Conservation (phyloP, 768 basidiomycete genomes). For the Mycena epipterygia region DNA sequence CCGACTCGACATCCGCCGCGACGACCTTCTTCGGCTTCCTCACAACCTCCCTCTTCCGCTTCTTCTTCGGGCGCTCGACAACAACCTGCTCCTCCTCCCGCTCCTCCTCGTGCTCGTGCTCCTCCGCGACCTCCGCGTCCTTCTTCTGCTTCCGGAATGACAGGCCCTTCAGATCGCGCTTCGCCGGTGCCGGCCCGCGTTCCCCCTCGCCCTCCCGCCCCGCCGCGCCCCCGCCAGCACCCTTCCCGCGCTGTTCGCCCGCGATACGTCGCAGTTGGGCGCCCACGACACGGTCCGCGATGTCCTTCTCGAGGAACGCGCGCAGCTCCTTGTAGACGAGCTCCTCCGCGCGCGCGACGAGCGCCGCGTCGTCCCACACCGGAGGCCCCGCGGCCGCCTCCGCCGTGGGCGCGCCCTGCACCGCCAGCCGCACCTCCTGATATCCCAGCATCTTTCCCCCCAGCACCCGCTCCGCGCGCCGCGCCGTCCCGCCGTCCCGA, state of each 20-base stretch:
- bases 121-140: conserved; percentile 54
- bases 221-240: conserved; percentile 40
- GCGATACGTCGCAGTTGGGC: conserved; percentile 67
- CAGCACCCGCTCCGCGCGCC: conserved; percentile 77
- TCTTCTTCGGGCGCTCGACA: conserved; percentile 68
- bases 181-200: conserved; percentile 47
- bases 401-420: conserved; percentile 58
- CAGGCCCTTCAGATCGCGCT: conserved; percentile 60
- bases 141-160: conserved; percentile 63
- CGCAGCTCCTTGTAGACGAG: conserved; percentile 71
- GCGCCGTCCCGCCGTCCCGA: conserved; percentile 68
- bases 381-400: conserved; percentile 54
- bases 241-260: conserved; percentile 54
- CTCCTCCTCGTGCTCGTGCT: conserved; percentile 50
- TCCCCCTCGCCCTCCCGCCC: conserved; percentile 33
- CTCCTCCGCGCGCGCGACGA: conserved; percentile 68
- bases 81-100: conserved; percentile 52
- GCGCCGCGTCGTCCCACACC: conserved; percentile 65
- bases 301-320: conserved; percentile 71
- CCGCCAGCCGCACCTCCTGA: conserved; percentile 69
- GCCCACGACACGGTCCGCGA: conserved; percentile 72
- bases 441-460: conserved; percentile 68
- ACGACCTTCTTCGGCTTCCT: conserved; percentile 51
- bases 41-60: conserved; percentile 63
- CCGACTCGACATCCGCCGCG: conserved; percentile 69